phyloP scores from a whole-genome alignment of 2,329 filamentous ascomycete species.

The Pyrenochaeta sp. region DNA sequence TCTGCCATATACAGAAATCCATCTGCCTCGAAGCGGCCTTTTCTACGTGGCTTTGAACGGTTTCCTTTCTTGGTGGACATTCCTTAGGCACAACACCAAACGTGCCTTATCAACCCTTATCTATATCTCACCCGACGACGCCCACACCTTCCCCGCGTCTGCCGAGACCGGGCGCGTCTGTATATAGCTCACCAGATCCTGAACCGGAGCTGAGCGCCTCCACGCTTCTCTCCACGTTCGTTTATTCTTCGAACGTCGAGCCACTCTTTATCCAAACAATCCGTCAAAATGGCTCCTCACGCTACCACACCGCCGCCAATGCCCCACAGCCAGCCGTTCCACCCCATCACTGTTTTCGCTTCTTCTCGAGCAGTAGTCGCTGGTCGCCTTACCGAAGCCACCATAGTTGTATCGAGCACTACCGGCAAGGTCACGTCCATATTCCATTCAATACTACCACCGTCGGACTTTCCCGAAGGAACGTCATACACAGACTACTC shows the following conservation, averaged over 20 bases:
- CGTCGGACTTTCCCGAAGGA: slow-evolving; percentile 74
- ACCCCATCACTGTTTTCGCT: slow-evolving; percentile 76
- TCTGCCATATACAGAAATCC: slow-evolving; percentile 8
- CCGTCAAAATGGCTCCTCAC: slow-evolving; percentile 48
- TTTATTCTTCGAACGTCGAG: slow-evolving; percentile 15
- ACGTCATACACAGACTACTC: slow-evolving; percentile 84
- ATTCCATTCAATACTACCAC: slow-evolving; percentile 75
- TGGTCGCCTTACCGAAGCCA: slow-evolving; percentile 79
- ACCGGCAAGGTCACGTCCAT: slow-evolving; percentile 88
- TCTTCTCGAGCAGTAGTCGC: slow-evolving; percentile 85
- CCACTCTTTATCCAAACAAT: slow-evolving; percentile 1
- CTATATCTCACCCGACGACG: slow-evolving; percentile 29
- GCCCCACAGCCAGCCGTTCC: slow-evolving; percentile 35
- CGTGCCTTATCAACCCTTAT: slow-evolving; percentile 47
- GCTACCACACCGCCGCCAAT: slow-evolving; percentile 43
- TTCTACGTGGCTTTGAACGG: slow-evolving; percentile 1
- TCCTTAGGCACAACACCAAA: slow-evolving; percentile 20
- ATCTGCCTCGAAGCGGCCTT: background rate
- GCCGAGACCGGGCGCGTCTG: slow-evolving; percentile 28
- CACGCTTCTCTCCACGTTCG: slow-evolving; percentile 7
- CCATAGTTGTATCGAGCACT: slow-evolving; percentile 76
- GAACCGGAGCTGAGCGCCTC: slow-evolving; percentile 12
- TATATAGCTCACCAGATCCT: slow-evolving; percentile 32
- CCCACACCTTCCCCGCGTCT: slow-evolving; percentile 31
- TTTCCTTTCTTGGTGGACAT: slow-evolving; percentile 18